These are phyloP conservation scores for Diaporthe capsici DNA, from an alignment of 2,329 filamentous ascomycete species.

Conservation along the genomic window DNA sequence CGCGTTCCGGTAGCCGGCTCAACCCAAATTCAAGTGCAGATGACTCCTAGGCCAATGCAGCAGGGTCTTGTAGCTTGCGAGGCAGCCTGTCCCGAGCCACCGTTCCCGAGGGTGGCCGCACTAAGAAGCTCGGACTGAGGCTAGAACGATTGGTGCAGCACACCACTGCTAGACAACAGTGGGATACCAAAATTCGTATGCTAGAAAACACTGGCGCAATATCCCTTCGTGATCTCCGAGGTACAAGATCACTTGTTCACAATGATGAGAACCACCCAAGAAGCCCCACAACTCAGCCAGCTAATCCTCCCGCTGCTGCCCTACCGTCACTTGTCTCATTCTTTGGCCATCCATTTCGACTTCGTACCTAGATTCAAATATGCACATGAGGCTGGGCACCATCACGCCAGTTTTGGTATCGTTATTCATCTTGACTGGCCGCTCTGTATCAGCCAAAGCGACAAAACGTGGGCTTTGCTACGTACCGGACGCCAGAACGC, in stretches of 20 bases:
- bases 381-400: not conserved
- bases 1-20: no score
- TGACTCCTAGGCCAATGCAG: constrained; percentile 43
- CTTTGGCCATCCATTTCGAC: not conserved
- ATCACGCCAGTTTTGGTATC: not conserved
- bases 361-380: not conserved
- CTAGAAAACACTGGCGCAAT: not conserved
- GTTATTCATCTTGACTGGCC: not conserved
- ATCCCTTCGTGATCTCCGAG: not conserved
- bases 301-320: not conserved
- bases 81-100: not conserved
- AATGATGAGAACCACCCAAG: no score
- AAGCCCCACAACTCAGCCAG: not conserved
- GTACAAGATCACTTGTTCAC: not conserved
- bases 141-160: not conserved
- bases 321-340: no score
- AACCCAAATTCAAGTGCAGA: not conserved
- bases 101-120: not conserved
- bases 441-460: constrained; percentile 51
- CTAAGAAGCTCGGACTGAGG: not conserved
- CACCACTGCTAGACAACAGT: not conserved
- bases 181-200: not conserved
- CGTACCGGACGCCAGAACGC: constrained; percentile 67
- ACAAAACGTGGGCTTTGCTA: constrained; percentile 82
- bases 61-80: not conserved